Conservation (phyloP, 495 filamentous ascomycete genomes). For the Penicillium malachiteum region DNA sequence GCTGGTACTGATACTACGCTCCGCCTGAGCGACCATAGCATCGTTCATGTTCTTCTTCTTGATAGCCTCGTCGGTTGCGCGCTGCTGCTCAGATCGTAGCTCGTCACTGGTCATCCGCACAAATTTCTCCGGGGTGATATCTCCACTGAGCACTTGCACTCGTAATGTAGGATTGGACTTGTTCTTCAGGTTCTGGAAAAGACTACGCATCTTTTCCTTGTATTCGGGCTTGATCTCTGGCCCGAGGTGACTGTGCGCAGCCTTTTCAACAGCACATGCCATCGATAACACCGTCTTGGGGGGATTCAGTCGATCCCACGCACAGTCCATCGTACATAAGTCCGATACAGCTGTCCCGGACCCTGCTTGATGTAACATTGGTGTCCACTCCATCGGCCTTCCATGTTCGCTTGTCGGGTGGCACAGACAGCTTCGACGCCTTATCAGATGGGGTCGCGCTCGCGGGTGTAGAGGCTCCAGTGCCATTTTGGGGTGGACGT, state of each 20-base stretch:
- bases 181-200: constrained; percentile 92
- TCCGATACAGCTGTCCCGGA: constrained; percentile 80
- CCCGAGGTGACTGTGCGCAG: constrained; percentile 62
- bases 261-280: constrained; percentile 69
- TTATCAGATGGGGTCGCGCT: constrained; percentile 46
- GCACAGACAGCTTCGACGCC: constrained; percentile 62
- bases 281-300: constrained; percentile 61
- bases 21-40: constrained; percentile 55
- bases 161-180: constrained; percentile 78
- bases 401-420: constrained; percentile 74
- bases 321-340: constrained; percentile 77
- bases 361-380: constrained; percentile 63
- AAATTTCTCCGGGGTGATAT: constrained; percentile 68
- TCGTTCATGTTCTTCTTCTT: constrained; percentile 92
- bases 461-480: constrained; percentile 32
- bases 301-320: constrained; percentile 40
- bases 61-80: constrained; percentile 64
- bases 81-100: constrained; percentile 71
- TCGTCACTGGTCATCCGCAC: constrained; percentile 75
- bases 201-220: constrained; percentile 79
- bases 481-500: constrained; percentile 41
- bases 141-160: constrained; percentile 67
- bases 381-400: constrained; percentile 75
- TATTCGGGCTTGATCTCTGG: constrained; percentile 72
- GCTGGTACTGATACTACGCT: constrained; percentile 78